These are phyloP conservation scores for Gastrodia elata DNA, from an alignment of 106 monocot species.

Conservation along the genomic window DNA sequence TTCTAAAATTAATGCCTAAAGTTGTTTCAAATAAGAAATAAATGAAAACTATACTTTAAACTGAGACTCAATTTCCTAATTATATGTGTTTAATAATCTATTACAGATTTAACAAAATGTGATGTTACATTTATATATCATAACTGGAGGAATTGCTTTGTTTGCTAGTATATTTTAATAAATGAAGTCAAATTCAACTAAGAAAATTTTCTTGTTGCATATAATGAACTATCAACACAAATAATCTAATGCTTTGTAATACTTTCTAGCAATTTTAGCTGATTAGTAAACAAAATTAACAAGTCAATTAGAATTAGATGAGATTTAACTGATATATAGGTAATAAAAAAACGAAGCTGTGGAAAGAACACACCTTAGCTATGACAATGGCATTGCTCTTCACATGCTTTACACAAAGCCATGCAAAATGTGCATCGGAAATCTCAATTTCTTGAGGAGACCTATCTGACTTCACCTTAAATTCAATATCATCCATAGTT, in stretches of 20 bases:
- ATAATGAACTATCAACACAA: neutral
- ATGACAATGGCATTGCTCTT: conserved; percentile 99
- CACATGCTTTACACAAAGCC: conserved; percentile 96
- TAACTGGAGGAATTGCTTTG: no score
- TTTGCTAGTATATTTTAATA: neutral
- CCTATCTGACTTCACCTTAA: conserved; percentile 50
- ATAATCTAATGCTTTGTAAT: no score
- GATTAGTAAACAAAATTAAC: neutral
- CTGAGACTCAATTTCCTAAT: no score
- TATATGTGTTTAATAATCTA: no score
- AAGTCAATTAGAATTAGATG: neutral
- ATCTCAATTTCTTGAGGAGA: conserved; percentile 40
- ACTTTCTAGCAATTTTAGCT: neutral
- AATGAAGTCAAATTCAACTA: neutral
- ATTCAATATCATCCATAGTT: conserved; percentile 61
- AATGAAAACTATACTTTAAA: no score
- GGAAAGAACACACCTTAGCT: conserved; percentile 64
- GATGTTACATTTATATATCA: no score
- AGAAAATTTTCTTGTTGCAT: neutral
- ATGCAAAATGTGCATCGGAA: conserved; percentile 82
- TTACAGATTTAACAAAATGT: no score
- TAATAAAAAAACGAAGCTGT: neutral
- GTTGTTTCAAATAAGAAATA: no score
- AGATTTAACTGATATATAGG: neutral
- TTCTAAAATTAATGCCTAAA: no score